phyloP scores from a whole-genome alignment of 371 early-diverging fungal genomes.

The Choanephora cucurbitarum region DNA sequence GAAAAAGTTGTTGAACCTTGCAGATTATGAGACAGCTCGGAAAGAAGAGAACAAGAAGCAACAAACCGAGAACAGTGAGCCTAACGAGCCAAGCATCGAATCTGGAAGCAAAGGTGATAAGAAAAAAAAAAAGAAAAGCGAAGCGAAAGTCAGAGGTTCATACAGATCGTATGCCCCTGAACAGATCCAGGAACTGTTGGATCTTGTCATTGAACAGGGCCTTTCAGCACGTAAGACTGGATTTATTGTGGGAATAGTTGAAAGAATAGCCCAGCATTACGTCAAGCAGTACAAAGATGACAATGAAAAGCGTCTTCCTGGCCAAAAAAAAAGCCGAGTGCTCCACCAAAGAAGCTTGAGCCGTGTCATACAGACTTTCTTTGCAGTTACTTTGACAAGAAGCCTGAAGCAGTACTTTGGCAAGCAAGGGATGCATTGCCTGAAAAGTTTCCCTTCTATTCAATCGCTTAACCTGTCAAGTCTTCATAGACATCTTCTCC shows the following conservation, averaged over 20 bases:
- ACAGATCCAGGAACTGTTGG: slow-evolving; percentile 21
- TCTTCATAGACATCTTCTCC: slow-evolving; percentile 9
- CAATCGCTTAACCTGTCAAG: slow-evolving; percentile 6
- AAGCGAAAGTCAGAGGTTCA: slow-evolving; percentile 5
- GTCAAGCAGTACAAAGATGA: slow-evolving; percentile 14
- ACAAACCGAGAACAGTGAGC: background rate
- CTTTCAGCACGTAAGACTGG: slow-evolving; percentile 14
- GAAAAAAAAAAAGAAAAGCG: slow-evolving; percentile 1
- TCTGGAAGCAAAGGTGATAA: background rate
- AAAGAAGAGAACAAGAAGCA: slow-evolving; percentile 2
- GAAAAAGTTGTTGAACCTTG: slow-evolving; percentile 12
- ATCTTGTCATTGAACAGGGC: slow-evolving; percentile 18
- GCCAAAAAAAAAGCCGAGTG: background rate
- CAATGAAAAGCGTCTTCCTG: slow-evolving; percentile 10
- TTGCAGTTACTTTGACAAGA: slow-evolving; percentile 1
- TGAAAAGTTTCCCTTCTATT: slow-evolving; percentile 5
- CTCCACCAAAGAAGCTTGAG: slow-evolving; percentile 9
- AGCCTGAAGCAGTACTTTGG: slow-evolving; percentile 10
- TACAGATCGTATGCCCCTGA: slow-evolving; percentile 9
- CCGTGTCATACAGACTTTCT: slow-evolving; percentile 9
- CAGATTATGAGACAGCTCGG: slow-evolving; percentile 7
- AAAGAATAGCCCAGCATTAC: slow-evolving; percentile 16
- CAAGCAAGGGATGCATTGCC: slow-evolving; percentile 11
- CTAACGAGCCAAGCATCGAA: background rate
- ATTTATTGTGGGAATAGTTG: slow-evolving; percentile 8